phyloP scores from a whole-genome alignment of 164 flowering plant genomes.

The Brasenia schreberi region DNA sequence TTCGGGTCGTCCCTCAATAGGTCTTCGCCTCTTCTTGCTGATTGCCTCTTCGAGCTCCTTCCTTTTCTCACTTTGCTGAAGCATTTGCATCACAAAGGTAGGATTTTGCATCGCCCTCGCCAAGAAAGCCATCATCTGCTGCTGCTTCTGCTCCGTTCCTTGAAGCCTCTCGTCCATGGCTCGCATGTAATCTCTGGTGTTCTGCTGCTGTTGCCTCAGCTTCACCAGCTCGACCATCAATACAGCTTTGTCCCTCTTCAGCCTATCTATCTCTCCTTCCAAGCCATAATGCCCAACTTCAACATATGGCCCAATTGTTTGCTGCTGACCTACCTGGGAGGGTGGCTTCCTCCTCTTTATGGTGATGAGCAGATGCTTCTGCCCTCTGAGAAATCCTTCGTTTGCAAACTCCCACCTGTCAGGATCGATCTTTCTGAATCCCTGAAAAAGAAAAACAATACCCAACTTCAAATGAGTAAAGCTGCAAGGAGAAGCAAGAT shows the following conservation, averaged over 20 bases:
- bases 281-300: conserved; percentile 17
- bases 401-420: conserved; percentile 78
- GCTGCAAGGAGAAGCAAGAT: neutral
- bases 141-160: conserved; percentile 34
- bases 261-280: conserved; percentile 34
- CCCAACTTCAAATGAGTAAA: neutral
- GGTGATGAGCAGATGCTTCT: conserved; percentile 51
- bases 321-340: conserved; percentile 18
- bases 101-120: conserved; percentile 31
- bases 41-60: conserved; percentile 18
- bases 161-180: conserved; percentile 31
- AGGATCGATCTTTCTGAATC: conserved; percentile 52
- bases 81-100: conserved; percentile 23
- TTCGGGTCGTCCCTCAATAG: conserved; percentile 8
- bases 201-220: conserved; percentile 41
- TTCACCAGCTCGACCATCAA: conserved; percentile 40
- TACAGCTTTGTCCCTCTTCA: conserved; percentile 29
- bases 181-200: conserved; percentile 19
- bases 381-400: conserved; percentile 51
- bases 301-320: conserved; percentile 5
- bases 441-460: conserved; percentile 18
- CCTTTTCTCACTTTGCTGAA: conserved; percentile 15
- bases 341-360: conserved; percentile 40
- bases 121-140: conserved; percentile 36
- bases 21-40: conserved; percentile 23